A percentile compares a stretch with the other conserved stretches of the same genome.
Conservation (phyloP, 768 basidiomycete species). For the Tylopilus sp. region DNA sequence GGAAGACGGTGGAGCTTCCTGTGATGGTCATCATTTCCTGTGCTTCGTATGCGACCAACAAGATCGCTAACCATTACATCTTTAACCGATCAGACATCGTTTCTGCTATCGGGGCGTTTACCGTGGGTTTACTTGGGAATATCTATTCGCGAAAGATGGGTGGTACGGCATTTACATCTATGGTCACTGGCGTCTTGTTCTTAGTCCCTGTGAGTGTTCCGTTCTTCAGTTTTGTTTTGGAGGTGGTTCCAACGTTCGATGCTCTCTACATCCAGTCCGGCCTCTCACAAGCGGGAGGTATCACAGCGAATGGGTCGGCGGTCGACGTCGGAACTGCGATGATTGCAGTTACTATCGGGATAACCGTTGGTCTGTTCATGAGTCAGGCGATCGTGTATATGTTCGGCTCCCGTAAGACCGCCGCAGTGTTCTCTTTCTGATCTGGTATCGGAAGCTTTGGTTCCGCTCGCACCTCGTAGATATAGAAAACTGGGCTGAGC, state of each 20-base stretch:
- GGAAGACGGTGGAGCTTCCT: slow-evolving; percentile 64
- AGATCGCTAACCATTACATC: slow-evolving; percentile 80
- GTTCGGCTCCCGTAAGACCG: slow-evolving; percentile 80
- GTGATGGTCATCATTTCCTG: slow-evolving; percentile 88
- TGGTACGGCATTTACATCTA: slow-evolving; percentile 85
- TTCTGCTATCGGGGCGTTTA: slow-evolving; percentile 82
- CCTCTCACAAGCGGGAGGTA: slow-evolving; percentile 81
- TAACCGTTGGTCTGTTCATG: slow-evolving; percentile 87
- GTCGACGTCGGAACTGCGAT: slow-evolving; percentile 86
- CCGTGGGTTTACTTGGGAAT: slow-evolving; percentile 75
- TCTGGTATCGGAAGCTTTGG: not conserved
- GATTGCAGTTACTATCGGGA: slow-evolving; percentile 88
- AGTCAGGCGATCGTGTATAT: slow-evolving; percentile 85
- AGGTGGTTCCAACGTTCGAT: not conserved
- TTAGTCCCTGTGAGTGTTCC: slow-evolving; percentile 69
- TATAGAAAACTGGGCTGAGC: not conserved
- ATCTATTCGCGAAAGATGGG: slow-evolving; percentile 78
- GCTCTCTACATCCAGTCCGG: slow-evolving; percentile 52
- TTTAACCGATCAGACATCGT: slow-evolving; percentile 83
- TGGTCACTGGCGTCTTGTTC: slow-evolving; percentile 88
- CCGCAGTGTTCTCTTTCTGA: slow-evolving; percentile 82
- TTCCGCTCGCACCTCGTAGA: not conserved
- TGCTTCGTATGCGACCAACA: slow-evolving; percentile 74
- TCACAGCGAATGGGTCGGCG: slow-evolving; percentile 74
- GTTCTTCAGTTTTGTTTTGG: not conserved